Percentiles rank a stretch among this genome's conserved stretches.
Conservation (phyloP, 208 protist genomes). For the Sergeia podlipaevii region DNA sequence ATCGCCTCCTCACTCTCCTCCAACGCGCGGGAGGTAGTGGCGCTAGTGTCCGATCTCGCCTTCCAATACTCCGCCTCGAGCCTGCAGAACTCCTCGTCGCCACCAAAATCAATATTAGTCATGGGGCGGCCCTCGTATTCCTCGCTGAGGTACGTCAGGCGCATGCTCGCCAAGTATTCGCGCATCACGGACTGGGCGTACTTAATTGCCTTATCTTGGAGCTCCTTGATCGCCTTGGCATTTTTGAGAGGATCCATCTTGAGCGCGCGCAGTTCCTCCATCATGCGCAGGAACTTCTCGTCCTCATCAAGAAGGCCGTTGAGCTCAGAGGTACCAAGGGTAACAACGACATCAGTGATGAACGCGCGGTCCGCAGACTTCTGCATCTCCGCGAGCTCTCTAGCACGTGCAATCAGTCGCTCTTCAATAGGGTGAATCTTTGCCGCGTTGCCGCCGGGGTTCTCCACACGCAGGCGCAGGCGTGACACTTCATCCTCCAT, state of each 20-base stretch:
- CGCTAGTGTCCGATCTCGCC: conserved; percentile 1
- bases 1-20: conserved; percentile 13
- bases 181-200: conserved; percentile 9
- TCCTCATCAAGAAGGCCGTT: conserved; percentile 8
- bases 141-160: conserved; percentile 18
- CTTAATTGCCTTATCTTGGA: conserved; percentile 17
- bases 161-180: conserved; percentile 15
- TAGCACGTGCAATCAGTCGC: conserved; percentile 28
- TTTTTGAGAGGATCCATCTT: conserved; percentile 34
- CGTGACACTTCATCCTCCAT: conserved; percentile 37
- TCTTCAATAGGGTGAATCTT: conserved; percentile 32
- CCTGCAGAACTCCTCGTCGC: conserved; percentile 7
- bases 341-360: no score
- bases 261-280: conserved; percentile 10
- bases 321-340: conserved; percentile 21
- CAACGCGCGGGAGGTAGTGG: conserved; percentile 6
- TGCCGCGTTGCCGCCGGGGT: conserved; percentile 11
- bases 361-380: conserved; percentile 29
- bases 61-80: no score
- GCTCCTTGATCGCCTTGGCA: conserved; percentile 15
- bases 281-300: conserved; percentile 5
- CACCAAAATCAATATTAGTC: conserved; percentile 6
- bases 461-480: conserved; percentile 26
- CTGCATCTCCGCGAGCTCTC: conserved; percentile 40
- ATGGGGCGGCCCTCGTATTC: conserved; percentile 7